Evolutionary conservation across 1,284 basidiomycete genomes (phyloP), one percentile per base, ranked within the genome.

Genomic region (Coniferiporia sulphurascens): DNA sequence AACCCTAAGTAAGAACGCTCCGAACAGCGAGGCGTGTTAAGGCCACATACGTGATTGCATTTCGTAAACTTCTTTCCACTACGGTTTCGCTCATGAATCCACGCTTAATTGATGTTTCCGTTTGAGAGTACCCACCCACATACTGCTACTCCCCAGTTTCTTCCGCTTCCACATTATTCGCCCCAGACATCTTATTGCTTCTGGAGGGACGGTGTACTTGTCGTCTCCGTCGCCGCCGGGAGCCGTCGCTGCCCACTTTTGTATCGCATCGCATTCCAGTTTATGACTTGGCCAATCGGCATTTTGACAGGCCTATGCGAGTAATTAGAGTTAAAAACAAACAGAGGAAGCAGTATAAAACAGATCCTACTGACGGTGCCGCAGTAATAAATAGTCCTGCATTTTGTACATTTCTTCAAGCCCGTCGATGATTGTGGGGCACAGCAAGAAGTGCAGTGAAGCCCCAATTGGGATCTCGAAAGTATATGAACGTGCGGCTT

Each of bases 271-370:
- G 67, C 93, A 96, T 77, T 96, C 93, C 5, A 71, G 70, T 71
- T 87, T 90, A 70, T 96, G 93, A 1, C 79, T 52, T 0, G 68
- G 44, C 93, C 93, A 96, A 67, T 95, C 93, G 45, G 72, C 70
- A 38, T 74, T 83, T 74, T 95, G 92, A 67, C 94, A 96, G 38
- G 68, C 70, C 91, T 94, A 62, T 4, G 44, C 10, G 1, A 34
- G 35, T 46, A 34, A 57, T 27, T 3, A 27, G 27, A 58, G 55
- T 41, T 17, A 36, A 50, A 43, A 13, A 44, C 48, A 46, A 21
- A 22, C 21, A 45, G 21, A 57, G 46, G 36, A 44, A 21, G 35
- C 17, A 22, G 7, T 10, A 8, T n/a, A 34, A 4, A 22, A 56
- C 65, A 70, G n/a, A 56, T 7, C 48, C 56, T 50, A 64, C 66